Percentiles rank a stretch among this genome's conserved stretches.
Evolutionary conservation across 2,329 filamentous ascomycete species (phyloP).

Genomic region (Stenocarpella maydis): DNA sequence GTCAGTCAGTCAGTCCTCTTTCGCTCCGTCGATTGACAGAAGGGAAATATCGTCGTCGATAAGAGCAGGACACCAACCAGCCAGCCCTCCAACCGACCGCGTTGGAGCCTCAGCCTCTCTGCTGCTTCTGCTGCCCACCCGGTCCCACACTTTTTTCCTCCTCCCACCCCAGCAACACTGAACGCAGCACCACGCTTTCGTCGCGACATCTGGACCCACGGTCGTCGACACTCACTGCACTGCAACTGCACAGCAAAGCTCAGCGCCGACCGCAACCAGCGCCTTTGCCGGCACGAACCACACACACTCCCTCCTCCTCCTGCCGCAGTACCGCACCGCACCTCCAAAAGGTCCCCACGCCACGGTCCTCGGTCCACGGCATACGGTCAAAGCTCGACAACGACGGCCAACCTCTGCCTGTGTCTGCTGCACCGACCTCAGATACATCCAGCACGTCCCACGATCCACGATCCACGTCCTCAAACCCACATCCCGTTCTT

Average conservation of each 20-base stretch:
- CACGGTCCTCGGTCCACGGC: slow-evolving; percentile 20
- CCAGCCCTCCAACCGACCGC: background rate
- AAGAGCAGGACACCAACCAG: background rate
- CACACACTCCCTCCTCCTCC: no score
- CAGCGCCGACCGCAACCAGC: slow-evolving; percentile 17
- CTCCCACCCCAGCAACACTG: slow-evolving; percentile 12
- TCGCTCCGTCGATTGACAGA: slow-evolving; percentile 23
- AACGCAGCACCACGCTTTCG: slow-evolving; percentile 6
- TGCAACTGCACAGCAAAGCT: background rate
- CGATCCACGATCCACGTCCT: slow-evolving; percentile 9
- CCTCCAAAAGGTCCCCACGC: slow-evolving; percentile 13
- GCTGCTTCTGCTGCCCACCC: slow-evolving; percentile 4
- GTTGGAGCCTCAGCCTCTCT: slow-evolving; percentile 14
- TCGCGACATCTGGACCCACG: slow-evolving; percentile 33
- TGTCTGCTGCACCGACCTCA: slow-evolving; percentile 14
- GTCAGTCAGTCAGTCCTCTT: background rate
- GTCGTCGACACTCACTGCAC: slow-evolving; percentile 20
- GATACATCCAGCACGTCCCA: slow-evolving; percentile 2
- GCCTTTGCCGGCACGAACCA: slow-evolving; percentile 1
- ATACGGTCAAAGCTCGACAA: slow-evolving; percentile 29
- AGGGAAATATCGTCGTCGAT: background rate
- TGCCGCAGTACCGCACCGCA: slow-evolving; percentile 9
- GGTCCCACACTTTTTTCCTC: slow-evolving; percentile 32
- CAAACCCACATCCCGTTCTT: slow-evolving; percentile 11
- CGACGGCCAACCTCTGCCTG: slow-evolving; percentile 28